Base-by-base conservation (phyloP, 2,329 filamentous ascomycete genomes). In the Epichloe amarillans region DNA sequence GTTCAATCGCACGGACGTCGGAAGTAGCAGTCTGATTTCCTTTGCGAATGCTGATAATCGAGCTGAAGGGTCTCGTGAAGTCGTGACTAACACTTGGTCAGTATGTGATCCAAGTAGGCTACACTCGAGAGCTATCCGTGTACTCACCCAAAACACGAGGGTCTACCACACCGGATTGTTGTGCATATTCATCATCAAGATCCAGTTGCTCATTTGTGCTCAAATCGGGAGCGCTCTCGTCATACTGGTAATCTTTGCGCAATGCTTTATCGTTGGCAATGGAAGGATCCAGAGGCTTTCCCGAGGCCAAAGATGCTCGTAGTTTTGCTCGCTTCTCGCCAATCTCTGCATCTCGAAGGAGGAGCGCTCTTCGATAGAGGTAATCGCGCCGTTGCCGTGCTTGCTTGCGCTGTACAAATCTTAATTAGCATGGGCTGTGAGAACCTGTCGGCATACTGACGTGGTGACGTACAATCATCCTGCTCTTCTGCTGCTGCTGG, bases 21-120 rank as follows among this genome's bases (percentile, higher is more conserved):
- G 91, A 1, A 95, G 73, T 5, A 95, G 72, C 19, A 95, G 72
- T 48, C 89, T 76, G 49, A 95, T 85, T 66, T 97, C 93, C 65
- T 98, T 97, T 33, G 88, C 85, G 62, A 98, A 98, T 0, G 88
- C 83, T n/a, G 82, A 79, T 8, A 98, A 74, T 50, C 93, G 78
- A 46, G 86, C 84, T 33, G 85, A 91, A 19, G 93, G 91, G 57
- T 91, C 86, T 62, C 93, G 80, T 44, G 86, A 93, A 3, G 93
- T 98, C 23, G 91, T 95, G 47, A 96, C 86, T 95, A 21, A 37
- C 36, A 17, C 35, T 26, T 26, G 47, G 6, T 49, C 21, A 49
- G 47, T 44, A 38, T 17, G 47, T 35, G 21, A 10, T 49, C 15
- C 5, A 11, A 33, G 11, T 23, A 14, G 26, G 26, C 7, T 14